These are phyloP conservation scores for Arthrocladium fulminans DNA, from an alignment of 2,329 filamentous ascomycete genomes.

Conservation along the genomic window DNA sequence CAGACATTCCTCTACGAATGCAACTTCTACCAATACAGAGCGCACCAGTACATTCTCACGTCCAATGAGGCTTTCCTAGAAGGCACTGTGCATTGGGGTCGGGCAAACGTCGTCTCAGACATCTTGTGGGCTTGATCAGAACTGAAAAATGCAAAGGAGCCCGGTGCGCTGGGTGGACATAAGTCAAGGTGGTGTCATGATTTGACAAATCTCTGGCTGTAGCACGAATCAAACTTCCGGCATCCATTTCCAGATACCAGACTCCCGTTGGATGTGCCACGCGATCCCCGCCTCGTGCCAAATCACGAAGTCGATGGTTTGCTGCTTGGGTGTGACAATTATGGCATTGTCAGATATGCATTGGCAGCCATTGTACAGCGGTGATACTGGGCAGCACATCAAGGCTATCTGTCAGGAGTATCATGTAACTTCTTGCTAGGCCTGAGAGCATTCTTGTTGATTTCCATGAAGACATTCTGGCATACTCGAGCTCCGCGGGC, in stretches of 20 bases:
- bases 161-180: too few species aligned
- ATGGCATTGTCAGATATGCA: background rate
- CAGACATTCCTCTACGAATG: too few species aligned
- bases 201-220: conserved; percentile 1
- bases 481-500: too few species aligned
- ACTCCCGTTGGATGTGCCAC: background rate
- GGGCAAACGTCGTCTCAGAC: too few species aligned
- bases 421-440: background rate
- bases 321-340: conserved; percentile 1
- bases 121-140: too few species aligned
- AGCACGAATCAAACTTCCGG: background rate
- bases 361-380: background rate
- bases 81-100: too few species aligned
- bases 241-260: background rate
- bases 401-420: background rate
- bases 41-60: too few species aligned
- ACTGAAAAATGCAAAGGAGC: too few species aligned
- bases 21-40: too few species aligned
- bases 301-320: background rate
- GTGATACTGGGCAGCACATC: background rate
- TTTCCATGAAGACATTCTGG: too few species aligned
- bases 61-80: too few species aligned
- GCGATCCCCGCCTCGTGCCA: background rate
- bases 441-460: too few species aligned
- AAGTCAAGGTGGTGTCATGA: background rate